Evolutionary conservation across 148 eudicot genomes (phyloP).

Genomic region (Vaccinium darrowii): DNA sequence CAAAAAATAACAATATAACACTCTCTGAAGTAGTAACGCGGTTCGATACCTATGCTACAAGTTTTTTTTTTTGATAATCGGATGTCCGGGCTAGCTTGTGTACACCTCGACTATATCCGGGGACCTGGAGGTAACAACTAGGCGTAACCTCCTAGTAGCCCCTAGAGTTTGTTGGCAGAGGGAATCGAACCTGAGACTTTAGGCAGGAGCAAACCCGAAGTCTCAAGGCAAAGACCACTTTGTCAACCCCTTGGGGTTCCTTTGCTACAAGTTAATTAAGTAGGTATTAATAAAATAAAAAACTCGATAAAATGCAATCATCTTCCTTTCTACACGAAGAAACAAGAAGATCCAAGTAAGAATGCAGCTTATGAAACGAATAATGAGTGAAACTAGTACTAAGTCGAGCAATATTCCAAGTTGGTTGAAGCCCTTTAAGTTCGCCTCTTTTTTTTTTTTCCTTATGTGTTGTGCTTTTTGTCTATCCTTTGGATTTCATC

Average conservation of each 20-base stretch:
- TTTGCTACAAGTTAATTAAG: background rate
- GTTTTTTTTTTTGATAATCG: background rate
- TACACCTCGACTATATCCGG: too few species aligned
- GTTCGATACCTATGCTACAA: background rate
- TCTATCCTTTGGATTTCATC: background rate
- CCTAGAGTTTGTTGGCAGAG: too few species aligned
- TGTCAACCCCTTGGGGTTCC: too few species aligned
- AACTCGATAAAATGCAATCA: background rate
- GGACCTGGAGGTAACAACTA: too few species aligned
- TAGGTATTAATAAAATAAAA: background rate
- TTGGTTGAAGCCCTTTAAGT: background rate
- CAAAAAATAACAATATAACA: background rate
- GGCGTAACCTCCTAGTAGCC: too few species aligned
- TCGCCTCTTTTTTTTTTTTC: background rate
- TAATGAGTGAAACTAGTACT: background rate
- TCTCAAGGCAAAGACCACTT: too few species aligned
- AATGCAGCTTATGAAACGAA: background rate
- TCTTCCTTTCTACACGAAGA: background rate
- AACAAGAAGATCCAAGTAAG: background rate
- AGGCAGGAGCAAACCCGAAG: too few species aligned
- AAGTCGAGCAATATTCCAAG: background rate
- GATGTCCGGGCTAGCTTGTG: too few species aligned
- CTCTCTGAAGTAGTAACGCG: background rate
- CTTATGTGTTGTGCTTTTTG: background rate
- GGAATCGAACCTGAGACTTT: too few species aligned